These are phyloP conservation scores for Nicotiana tabacum DNA, from an alignment of 257 asterid species.

Conservation along the genomic window DNA sequence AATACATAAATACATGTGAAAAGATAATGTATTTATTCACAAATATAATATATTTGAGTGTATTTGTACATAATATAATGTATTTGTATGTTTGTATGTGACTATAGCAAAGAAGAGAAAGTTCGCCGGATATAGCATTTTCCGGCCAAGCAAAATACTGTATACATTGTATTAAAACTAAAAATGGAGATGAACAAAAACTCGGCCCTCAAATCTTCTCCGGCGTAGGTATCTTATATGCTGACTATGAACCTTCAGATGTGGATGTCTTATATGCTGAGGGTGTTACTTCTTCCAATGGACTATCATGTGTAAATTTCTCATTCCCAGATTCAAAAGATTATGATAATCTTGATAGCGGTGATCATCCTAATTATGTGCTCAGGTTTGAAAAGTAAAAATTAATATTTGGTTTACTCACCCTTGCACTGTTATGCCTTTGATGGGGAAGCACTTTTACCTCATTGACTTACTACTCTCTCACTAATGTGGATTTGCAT, in stretches of 20 bases:
- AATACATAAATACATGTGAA: too few relatives aligned
- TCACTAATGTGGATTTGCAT: not conserved
- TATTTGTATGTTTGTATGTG: too few relatives aligned
- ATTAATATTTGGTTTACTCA: not conserved
- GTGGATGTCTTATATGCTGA: conserved; percentile 87
- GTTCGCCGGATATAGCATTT: too few relatives aligned
- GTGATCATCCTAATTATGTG: conserved; percentile 55
- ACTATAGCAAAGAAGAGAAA: too few relatives aligned
- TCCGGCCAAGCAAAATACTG: too few relatives aligned
- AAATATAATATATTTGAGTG: too few relatives aligned
- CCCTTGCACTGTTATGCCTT: not conserved
- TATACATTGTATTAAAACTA: too few relatives aligned
- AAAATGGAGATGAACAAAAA: too few relatives aligned
- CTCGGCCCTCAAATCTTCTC: too few relatives aligned
- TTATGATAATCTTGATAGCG: conserved; percentile 49
- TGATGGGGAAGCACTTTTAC: not conserved
- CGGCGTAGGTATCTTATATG: conserved; percentile 62
- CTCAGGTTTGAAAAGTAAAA: conserved; percentile 46
- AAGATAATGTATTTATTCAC: too few relatives aligned
- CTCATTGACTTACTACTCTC: not conserved
- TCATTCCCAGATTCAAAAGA: conserved; percentile 63
- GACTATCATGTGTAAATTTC: conserved; percentile 81
- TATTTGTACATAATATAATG: too few relatives aligned
- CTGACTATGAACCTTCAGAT: conserved; percentile 79
- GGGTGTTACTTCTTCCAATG: conserved; percentile 84